These are phyloP conservation scores for Xylaria intraflava DNA, from an alignment of 495 filamentous ascomycete species.

Conservation along the genomic window DNA sequence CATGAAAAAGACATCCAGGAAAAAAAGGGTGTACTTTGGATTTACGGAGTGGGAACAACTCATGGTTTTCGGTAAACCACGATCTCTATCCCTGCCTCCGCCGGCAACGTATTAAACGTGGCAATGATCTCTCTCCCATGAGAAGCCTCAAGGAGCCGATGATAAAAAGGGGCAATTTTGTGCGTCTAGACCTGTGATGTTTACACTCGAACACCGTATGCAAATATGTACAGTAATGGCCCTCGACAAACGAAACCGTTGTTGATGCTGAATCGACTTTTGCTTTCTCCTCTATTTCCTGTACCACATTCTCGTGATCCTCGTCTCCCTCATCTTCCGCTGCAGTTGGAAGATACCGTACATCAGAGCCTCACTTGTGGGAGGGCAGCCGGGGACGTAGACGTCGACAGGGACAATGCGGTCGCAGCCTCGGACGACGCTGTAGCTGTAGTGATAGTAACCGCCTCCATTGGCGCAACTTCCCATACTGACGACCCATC, in stretches of 20 bases:
- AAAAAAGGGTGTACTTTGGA: not conserved
- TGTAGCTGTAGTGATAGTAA: constrained; percentile 93
- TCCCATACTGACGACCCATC: constrained; percentile 91
- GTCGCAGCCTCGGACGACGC: constrained; percentile 80
- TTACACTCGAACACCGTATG: constrained; percentile 8
- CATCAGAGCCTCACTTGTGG: constrained; percentile 81
- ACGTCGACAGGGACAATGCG: constrained; percentile 87
- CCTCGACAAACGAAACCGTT: constrained; percentile 11
- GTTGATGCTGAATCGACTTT: not conserved
- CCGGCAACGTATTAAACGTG: not conserved
- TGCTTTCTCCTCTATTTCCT: constrained; percentile 38
- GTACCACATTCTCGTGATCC: constrained; percentile 63
- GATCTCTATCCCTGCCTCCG: not conserved
- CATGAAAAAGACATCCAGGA: not conserved
- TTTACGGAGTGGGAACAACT: not conserved
- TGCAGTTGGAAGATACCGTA: constrained; percentile 82
- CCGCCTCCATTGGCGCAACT: constrained; percentile 88
- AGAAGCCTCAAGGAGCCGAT: not conserved
- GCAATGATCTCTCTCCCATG: not conserved
- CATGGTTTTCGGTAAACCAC: not conserved
- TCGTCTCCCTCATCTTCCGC: constrained; percentile 79
- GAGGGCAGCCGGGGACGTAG: constrained; percentile 89
- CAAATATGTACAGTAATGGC: constrained; percentile 11
- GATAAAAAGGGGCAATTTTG: not conserved
- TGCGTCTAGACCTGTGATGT: constrained; percentile 8